Conservation (phyloP, 2,329 filamentous ascomycete species). For the Neonectria faginata region DNA sequence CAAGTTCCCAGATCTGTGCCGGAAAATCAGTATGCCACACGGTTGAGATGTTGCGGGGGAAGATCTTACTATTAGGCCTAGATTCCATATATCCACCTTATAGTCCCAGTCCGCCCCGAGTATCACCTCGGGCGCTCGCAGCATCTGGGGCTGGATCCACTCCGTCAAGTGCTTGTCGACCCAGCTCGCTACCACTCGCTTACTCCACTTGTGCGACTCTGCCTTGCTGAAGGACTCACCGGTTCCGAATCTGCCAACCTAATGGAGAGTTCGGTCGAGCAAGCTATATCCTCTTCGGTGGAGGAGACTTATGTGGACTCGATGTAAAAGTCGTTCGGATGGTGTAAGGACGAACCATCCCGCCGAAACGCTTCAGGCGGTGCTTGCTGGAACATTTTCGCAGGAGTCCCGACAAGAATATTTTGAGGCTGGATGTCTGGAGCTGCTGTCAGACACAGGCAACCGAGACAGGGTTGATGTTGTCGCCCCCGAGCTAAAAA, state of each 20-base stretch:
- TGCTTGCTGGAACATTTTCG: conserved; percentile 37
- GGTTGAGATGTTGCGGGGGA: background rate
- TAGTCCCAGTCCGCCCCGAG: conserved; percentile 43
- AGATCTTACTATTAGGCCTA: conserved; percentile 25
- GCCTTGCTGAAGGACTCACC: conserved; percentile 14
- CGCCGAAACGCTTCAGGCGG: conserved; percentile 32
- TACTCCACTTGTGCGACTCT: background rate
- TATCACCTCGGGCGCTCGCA: conserved; percentile 44
- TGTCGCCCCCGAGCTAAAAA: background rate
- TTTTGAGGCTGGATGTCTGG: conserved; percentile 45
- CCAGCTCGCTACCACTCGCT: conserved; percentile 23
- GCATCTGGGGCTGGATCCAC: conserved; percentile 43
- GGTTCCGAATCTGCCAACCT: conserved; percentile 38
- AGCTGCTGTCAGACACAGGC: background rate
- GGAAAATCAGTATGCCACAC: background rate
- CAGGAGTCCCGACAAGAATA: conserved; percentile 39
- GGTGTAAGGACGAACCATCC: background rate
- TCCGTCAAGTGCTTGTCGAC: conserved; percentile 41
- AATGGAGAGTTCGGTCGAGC: conserved; percentile 25
- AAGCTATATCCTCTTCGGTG: conserved; percentile 29
- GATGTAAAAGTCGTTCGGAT: conserved; percentile 31
- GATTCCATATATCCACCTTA: conserved; percentile 44
- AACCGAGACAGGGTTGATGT: background rate
- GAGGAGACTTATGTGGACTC: conserved; percentile 32
- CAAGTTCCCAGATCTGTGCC: conserved; percentile 41